Conservation (phyloP, 345 rosid genomes). For the Schrenkiella parvula region DNA sequence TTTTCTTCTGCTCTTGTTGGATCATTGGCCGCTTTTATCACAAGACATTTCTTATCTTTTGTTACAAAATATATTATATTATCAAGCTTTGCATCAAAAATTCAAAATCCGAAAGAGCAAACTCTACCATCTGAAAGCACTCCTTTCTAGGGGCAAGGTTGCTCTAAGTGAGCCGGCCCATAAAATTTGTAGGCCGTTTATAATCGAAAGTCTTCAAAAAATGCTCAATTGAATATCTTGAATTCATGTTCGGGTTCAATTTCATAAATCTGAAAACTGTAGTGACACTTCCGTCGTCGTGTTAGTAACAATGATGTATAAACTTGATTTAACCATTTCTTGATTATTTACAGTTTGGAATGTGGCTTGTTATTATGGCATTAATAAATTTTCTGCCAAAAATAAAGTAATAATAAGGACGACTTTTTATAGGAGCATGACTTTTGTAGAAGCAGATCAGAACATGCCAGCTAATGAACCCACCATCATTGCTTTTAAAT, state of each 20-base stretch:
- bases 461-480: slow-evolving; percentile 29
- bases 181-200: background rate
- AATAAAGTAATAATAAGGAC: background rate
- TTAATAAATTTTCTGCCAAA: background rate
- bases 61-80: background rate
- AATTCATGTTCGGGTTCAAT: background rate
- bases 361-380: background rate
- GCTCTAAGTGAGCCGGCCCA: background rate
- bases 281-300: background rate
- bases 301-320: background rate
- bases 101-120: background rate
- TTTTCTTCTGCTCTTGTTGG: slow-evolving; percentile 11
- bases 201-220: background rate
- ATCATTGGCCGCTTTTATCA: background rate
- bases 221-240: background rate
- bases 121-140: background rate
- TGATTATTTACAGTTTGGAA: background rate
- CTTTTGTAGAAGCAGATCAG: slow-evolving; percentile 19
- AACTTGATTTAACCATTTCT: background rate
- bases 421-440: slow-evolving; percentile 7
- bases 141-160: background rate
- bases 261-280: background rate
- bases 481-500: slow-evolving; percentile 26
- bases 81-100: background rate
- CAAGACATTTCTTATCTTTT: slow-evolving; percentile 18